phyloP scores from a whole-genome alignment of 139 green algal genomes.

The Haematococcus lacustris region DNA sequence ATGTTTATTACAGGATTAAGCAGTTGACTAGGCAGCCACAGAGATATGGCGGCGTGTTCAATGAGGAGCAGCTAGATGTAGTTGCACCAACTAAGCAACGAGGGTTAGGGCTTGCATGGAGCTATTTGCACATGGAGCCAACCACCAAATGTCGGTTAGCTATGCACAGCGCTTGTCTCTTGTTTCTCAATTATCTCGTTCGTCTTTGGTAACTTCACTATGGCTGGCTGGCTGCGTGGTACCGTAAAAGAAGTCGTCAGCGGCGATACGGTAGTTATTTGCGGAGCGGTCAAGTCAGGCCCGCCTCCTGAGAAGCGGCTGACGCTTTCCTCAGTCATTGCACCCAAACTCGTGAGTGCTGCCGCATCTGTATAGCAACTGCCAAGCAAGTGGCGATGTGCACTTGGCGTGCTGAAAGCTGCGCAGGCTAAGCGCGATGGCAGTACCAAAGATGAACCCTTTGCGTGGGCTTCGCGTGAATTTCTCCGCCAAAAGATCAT shows the following conservation, averaged over 20 bases:
- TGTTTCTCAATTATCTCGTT: too few species aligned
- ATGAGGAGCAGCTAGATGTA: too few species aligned
- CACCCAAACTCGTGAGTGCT: conserved; percentile 72
- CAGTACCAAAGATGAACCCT: conserved; percentile 81
- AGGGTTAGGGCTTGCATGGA: too few species aligned
- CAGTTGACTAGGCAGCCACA: too few species aligned
- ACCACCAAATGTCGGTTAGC: too few species aligned
- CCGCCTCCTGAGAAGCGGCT: conserved; percentile 86
- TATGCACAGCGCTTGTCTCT: too few species aligned
- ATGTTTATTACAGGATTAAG: too few species aligned
- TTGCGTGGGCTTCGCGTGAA: conserved; percentile 86
- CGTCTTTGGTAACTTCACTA: too few species aligned
- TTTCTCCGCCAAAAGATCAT: conserved; percentile 83
- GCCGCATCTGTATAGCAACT: background rate
- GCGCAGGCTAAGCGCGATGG: conserved; percentile 85
- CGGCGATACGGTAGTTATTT: conserved; percentile 84
- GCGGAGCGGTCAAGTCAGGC: conserved; percentile 36
- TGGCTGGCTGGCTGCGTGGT: conserved; percentile 61
- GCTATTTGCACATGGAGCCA: too few species aligned
- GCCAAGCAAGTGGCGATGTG: background rate
- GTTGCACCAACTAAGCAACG: too few species aligned
- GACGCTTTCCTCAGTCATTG: conserved; percentile 80
- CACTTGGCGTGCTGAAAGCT: background rate
- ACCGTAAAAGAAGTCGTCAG: conserved; percentile 79
- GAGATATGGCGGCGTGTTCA: too few species aligned